Conservation (phyloP, 176 grass and related monocot genomes). For the Oryza longistaminata region DNA sequence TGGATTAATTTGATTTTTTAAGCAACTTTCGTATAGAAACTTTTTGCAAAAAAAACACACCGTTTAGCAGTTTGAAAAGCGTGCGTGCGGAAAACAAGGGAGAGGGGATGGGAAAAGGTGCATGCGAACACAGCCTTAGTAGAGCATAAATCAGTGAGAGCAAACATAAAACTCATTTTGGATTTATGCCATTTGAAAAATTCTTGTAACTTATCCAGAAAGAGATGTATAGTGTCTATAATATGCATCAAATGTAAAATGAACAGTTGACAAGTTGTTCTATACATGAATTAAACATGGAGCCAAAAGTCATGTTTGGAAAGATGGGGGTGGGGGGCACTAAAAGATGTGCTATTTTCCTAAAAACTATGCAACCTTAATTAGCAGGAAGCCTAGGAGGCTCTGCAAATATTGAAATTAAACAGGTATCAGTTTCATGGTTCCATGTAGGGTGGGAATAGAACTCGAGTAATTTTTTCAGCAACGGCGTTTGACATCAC, state of each 20-base stretch:
- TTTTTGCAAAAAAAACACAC: no score
- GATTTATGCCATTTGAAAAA: slow-evolving; percentile 14
- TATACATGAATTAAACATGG: slow-evolving; percentile 14
- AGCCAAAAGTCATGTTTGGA: no score
- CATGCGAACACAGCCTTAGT: not conserved
- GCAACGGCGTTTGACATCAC: slow-evolving; percentile 9
- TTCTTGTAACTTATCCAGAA: slow-evolving; percentile 26
- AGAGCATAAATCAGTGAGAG: slow-evolving; percentile 25
- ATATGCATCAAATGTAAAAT: slow-evolving; percentile 25
- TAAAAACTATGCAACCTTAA: not conserved
- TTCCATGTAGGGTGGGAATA: not conserved
- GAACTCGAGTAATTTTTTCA: not conserved
- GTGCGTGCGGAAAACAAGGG: no score
- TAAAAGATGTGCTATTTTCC: not conserved
- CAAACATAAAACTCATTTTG: not conserved
- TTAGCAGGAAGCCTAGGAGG: not conserved
- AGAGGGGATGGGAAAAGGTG: no score
- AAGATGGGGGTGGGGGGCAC: no score
- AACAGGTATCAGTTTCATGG: not conserved
- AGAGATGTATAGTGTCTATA: not conserved
- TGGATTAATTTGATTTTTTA: no score
- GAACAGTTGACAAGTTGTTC: slow-evolving; percentile 11
- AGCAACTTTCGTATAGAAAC: no score
- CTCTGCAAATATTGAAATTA: slow-evolving; percentile 13
- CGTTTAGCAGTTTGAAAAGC: no score